Evolutionary conservation across 2,329 filamentous ascomycete genomes (phyloP), one percentile per base, ranked within the genome.

Genomic region (Dothistroma septosporum): DNA sequence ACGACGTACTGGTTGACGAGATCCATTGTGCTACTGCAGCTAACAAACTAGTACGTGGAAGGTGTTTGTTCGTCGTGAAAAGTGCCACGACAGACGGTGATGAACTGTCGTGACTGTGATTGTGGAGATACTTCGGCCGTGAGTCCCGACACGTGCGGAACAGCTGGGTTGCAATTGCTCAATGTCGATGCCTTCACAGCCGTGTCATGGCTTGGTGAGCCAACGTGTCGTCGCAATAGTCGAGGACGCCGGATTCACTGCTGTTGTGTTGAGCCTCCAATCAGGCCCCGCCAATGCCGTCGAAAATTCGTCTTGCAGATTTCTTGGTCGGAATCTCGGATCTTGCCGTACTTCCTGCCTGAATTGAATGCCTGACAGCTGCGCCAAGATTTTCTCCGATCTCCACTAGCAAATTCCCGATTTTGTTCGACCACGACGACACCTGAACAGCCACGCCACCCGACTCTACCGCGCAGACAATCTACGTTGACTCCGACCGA

Each of bases 1-100:
- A 21, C 31, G 37, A 71, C 71, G 58, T 72, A 73, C 72, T 73
- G 70, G 63, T 68, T 71, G 64, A 74, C 71, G 59, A 74, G 69
- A 68, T 74, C 72, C 72, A 74, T 74, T 54, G 53, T 56, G 48
- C 24, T 53, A 53, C 24, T 53, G 50, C 50, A 32, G n/a, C 50
- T 32, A 31, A n/a, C 24, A n/a, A 35, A 31, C 50, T 53, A 53
- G 31, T 53, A 53, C 28, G 50, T 53, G 50, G 31, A 53, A 53
- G 24, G 50, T 35, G 50, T 53, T 35, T 53, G 28, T 53, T 53
- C 50, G 50, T 53, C 31, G 28, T 50, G 21, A 50, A 28, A 16
- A 50, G 19, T 50, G 22, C 22, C 47, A 50, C 47, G 28, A 24
- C 47, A 31, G 21, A 28, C 28, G 14, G 7, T 4, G 22, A 50